Evolutionary conservation across 169 alveolate genomes (phyloP).

Genomic region (Plasmodium fragile): DNA sequence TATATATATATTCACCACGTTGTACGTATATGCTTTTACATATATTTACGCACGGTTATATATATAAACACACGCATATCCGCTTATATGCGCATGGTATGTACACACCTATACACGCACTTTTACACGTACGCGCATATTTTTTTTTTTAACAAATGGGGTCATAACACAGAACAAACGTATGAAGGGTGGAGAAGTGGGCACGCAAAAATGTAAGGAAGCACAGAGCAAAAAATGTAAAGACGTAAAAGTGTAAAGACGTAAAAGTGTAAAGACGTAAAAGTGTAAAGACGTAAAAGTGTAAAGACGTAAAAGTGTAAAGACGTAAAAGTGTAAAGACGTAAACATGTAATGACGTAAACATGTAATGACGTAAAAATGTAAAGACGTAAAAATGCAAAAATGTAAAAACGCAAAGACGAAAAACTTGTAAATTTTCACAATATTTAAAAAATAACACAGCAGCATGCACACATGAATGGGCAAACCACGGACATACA

Average conservation of each 20-base stretch:
- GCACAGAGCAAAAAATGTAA: not conserved
- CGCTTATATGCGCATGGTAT: not conserved
- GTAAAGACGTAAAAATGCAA: not conserved
- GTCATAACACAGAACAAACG: not conserved
- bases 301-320: not conserved
- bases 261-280: too few species aligned
- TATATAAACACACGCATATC: not conserved
- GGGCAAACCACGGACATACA: constrained; percentile 5
- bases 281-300: not conserved
- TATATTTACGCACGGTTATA: not conserved
- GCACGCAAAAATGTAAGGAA: not conserved
- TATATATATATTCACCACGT: not conserved
- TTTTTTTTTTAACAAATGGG: not conserved
- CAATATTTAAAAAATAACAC: constrained; percentile 37
- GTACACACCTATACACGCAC: not conserved
- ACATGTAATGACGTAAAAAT: not conserved
- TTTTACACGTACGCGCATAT: not conserved
- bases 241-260: too few species aligned
- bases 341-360: not conserved
- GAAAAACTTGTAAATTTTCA: constrained; percentile 16
- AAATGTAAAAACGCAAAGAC: not conserved
- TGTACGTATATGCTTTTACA: constrained; percentile 6
- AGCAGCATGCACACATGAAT: not conserved
- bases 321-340: not conserved
- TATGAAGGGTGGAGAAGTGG: not conserved